Percentiles rank a stretch among this genome's conserved stretches.
Conservation (phyloP, 306 rosid species). For the Trifolium repens region DNA sequence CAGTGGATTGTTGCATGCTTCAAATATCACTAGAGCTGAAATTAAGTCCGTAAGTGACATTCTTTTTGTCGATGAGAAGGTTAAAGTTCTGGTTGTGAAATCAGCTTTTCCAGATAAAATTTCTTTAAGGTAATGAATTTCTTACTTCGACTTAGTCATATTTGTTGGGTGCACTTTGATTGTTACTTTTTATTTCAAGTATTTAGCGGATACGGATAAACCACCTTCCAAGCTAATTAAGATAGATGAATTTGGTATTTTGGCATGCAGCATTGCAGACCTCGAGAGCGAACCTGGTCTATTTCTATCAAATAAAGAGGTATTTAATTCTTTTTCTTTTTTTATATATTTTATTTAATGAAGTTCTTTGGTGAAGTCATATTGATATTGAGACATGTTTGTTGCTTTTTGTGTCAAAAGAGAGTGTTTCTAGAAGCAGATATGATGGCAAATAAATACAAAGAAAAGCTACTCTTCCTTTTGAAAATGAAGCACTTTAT, state of each 20-base stretch:
- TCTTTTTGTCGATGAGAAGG: conserved; percentile 70
- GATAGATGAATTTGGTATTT: too few species aligned
- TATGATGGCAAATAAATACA: conserved; percentile 75
- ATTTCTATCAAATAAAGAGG: conserved; percentile 81
- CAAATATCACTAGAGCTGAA: conserved; percentile 71
- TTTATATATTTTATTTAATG: too few species aligned
- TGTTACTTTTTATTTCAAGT: too few species aligned
- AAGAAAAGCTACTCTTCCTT: conserved; percentile 63
- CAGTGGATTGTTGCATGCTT: conserved; percentile 93
- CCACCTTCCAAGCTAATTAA: too few species aligned
- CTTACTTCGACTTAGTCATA: too few species aligned
- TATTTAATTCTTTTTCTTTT: neutral
- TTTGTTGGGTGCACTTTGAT: too few species aligned
- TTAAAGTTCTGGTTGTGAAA: conserved; percentile 85
- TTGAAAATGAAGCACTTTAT: conserved; percentile 68
- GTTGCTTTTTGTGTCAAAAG: conserved; percentile 37
- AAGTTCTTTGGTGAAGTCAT: too few species aligned
- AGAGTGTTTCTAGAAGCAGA: conserved; percentile 76
- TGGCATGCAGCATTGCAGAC: conserved; percentile 73
- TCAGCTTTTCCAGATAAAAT: conserved; percentile 84
- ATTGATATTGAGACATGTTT: conserved; percentile 20
- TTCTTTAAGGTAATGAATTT: conserved; percentile 68
- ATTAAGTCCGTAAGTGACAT: conserved; percentile 67
- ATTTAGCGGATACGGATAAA: too few species aligned
- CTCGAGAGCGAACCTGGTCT: conserved; percentile 92